Evolutionary conservation across 345 rosid species (phyloP).

Genomic region (Corchorus capsularis): DNA sequence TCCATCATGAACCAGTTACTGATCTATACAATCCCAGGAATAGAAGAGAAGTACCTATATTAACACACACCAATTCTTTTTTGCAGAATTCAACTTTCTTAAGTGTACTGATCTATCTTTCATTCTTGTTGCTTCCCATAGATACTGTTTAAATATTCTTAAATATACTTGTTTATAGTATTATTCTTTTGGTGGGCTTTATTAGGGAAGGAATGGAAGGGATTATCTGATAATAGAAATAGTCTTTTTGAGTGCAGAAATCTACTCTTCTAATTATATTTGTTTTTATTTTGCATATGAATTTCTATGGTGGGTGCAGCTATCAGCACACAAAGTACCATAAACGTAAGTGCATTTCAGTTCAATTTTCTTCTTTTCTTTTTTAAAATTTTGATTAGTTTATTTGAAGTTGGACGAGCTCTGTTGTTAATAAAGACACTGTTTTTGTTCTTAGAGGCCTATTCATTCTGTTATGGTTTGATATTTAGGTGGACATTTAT

Average conservation of each 20-base stretch:
- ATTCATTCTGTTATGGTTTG: neutral
- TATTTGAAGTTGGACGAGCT: neutral
- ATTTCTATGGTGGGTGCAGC: conserved; percentile 52
- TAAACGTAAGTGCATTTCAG: conserved; percentile 75
- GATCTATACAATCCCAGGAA: conserved; percentile 1
- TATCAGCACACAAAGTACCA: conserved; percentile 99
- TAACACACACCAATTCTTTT: neutral
- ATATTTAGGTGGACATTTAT: neutral
- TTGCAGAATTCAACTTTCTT: neutral
- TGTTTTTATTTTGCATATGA: conserved; percentile 54
- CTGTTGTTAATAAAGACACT: neutral
- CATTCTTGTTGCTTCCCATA: neutral
- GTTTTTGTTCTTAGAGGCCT: conserved; percentile 8
- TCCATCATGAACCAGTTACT: neutral
- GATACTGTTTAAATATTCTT: neutral
- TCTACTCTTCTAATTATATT: conserved; percentile 37
- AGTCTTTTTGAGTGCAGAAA: neutral
- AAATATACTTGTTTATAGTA: neutral
- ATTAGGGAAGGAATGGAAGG: neutral
- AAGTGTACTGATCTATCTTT: neutral
- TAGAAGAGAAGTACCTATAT: neutral
- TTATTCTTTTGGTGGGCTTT: neutral
- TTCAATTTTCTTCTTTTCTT: neutral
- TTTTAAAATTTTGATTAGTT: conserved; percentile 9
- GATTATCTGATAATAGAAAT: neutral